Evolutionary conservation across 2,329 filamentous ascomycete genomes (phyloP), one percentile per base, ranked within the genome.

Genomic region (Bertia moriformis): DNA sequence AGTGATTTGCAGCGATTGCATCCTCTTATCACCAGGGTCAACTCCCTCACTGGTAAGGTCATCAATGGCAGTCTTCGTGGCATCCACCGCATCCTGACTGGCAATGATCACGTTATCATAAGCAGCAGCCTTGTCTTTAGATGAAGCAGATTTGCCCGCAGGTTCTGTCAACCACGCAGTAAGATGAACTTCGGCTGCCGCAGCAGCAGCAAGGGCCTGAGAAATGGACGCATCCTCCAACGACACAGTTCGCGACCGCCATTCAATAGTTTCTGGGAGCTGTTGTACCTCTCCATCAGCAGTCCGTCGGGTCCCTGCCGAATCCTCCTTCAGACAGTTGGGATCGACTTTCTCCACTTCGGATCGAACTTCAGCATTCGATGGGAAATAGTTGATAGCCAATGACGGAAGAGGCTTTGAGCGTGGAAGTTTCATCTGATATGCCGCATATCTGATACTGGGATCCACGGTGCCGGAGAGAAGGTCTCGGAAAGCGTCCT

Each of bases 151-250:
- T 61, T 56, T 13, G 56, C 53, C 3, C 60, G 52, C 4, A 64
- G 61, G 2, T 59, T 54, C 32, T 10, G 7, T 18, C 7, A 78
- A 52, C 40, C 62, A 65, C 41, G 68, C 58, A 1, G 63, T 55
- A 24, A 80, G 51, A 5, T 57, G 60, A 15, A 60, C 54, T 44
- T 67, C 70, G 27, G 73, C 72, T 4, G 57, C 61, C 35, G 69
- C 62, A 3, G 91, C 79, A 15, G 78, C 69, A 7, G 77, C 83
- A 52, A 95, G 73, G 4, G 87, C 83, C 46, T 88, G 73, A 1
- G 88, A 85, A 49, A 96, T 94, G 38, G 86, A 80, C 18, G 89
- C 88, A 59, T 98, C 89, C 49, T 95, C 88, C 39, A 98, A 82
- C 46, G 81, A 78, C 14, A 95, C 89, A 44, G 81, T 81, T 32